Percentiles rank a stretch among this genome's conserved stretches.
Evolutionary conservation across 2,329 filamentous ascomycete species (phyloP).

Genomic region (Ophiostoma quercus): DNA sequence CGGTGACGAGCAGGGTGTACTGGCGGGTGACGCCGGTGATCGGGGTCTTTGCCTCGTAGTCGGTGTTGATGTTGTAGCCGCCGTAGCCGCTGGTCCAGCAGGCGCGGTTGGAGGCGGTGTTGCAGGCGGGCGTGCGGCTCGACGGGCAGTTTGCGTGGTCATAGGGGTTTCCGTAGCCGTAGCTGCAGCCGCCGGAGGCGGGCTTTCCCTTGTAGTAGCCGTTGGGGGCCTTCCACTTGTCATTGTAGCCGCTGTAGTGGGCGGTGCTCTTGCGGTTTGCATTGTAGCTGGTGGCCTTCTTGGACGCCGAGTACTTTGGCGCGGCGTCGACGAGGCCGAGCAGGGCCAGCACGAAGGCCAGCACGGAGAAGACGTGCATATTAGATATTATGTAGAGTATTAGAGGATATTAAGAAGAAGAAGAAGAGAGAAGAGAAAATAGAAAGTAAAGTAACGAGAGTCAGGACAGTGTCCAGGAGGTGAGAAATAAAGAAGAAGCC

Average conservation of each 20-base stretch:
- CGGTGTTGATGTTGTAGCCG: constrained; percentile 26
- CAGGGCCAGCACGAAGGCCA: constrained; percentile 23
- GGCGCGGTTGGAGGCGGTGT: constrained; percentile 23
- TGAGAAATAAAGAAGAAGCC: background rate
- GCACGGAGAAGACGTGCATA: constrained; percentile 16
- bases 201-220: background rate
- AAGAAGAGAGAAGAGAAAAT: background rate
- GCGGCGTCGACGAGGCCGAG: constrained; percentile 20
- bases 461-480: background rate
- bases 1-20: constrained; percentile 25
- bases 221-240: background rate
- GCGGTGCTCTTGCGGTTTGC: background rate
- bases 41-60: constrained; percentile 26
- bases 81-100: constrained; percentile 24
- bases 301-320: background rate
- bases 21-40: constrained; percentile 24
- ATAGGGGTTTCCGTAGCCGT: background rate
- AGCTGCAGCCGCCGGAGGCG: background rate
- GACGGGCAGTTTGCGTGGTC: constrained; percentile 3
- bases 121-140: constrained; percentile 21
- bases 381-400: background rate
- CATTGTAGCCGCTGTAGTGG: background rate
- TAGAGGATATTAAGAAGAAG: background rate
- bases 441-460: constrained; percentile 11
- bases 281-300: background rate